Evolutionary conservation across 2,329 filamentous ascomycete species (phyloP), one percentile per base, ranked within the genome.

Genomic region (Dactylonectria estremocensis): DNA sequence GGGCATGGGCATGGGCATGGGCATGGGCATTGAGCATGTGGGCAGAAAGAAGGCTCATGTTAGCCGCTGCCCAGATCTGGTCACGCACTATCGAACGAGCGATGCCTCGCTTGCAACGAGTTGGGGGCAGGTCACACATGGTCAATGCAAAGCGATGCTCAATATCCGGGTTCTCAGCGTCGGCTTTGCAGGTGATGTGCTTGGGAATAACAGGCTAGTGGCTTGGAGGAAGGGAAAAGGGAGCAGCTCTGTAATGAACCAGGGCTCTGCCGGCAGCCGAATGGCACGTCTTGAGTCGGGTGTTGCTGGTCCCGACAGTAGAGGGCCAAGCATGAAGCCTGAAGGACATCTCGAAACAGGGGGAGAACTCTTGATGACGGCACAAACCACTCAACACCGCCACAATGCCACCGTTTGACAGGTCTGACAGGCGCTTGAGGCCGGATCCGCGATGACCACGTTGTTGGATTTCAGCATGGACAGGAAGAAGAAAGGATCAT

Each of bases 21-120:
- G 14, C 16, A n/a, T n/a, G 14, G 35, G 35, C 35, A 37, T 37
- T 37, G 13, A 14, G 35, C 35, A 28, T 28, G 24, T 37, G 35
- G 40, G 14, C 40, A 18, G 16, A 3, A 43, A 3, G 16, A n/a
- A 5, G 16, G 40, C 40, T n/a, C 16, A 43, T 14, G n/a, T n/a
- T 20, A 22, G 45, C 45, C 10, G 35, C 35, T 40, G 49, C 9
- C 24, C 16, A 52, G 24, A 20, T 52, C 49, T 18, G 16, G 63
- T 71, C 71, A 69, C 69, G 64, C 68, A 71, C 61, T 68, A 74
- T 74, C 66, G 71, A 66, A 72, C 45, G 68, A 74, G 68, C 64
- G 61, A 67, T 61, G 46, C 45, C 64, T 73, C 28, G 65, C 70
- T 67, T 72, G 53, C 53, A 66, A 60, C 49, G 13, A 67, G 65